A percentile compares a stretch with the other conserved stretches of the same genome.
Conservation (phyloP, 129 eudicot species). For the Logfia minima region DNA sequence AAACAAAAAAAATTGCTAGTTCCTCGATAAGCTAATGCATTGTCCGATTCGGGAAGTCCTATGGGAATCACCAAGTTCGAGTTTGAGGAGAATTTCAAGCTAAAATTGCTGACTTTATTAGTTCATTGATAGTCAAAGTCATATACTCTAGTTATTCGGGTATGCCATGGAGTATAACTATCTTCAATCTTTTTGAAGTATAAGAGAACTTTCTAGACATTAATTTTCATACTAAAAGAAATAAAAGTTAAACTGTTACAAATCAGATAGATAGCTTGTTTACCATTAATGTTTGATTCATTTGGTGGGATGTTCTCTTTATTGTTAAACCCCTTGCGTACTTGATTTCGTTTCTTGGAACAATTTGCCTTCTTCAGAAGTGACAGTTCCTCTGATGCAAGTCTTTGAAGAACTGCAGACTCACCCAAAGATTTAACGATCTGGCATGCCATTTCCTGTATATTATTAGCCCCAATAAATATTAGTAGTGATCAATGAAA, state of each 20-base stretch:
- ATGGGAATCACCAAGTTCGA: neutral
- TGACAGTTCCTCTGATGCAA: conserved; percentile 69
- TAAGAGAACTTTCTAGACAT: too few species aligned
- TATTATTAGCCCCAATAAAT: conserved; percentile 13
- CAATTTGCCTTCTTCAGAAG: conserved; percentile 53
- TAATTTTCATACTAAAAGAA: too few species aligned
- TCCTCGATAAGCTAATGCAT: neutral
- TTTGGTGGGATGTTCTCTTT: conserved; percentile 52
- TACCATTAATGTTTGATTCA: conserved; percentile 46
- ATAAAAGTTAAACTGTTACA: neutral
- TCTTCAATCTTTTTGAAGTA: neutral
- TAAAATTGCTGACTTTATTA: neutral
- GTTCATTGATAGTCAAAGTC: neutral
- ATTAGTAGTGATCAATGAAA: conserved; percentile 14
- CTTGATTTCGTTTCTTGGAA: conserved; percentile 48
- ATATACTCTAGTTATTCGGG: neutral
- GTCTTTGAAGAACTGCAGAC: conserved; percentile 57
- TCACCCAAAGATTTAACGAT: conserved; percentile 71
- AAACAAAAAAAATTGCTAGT: neutral
- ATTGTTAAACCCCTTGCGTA: conserved; percentile 15
- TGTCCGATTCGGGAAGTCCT: neutral
- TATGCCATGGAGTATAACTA: conserved; percentile 2
- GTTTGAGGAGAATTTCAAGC: neutral
- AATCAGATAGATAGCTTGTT: neutral
- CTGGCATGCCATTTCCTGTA: conserved; percentile 83